Evolutionary conservation across 1,284 basidiomycete species (phyloP), one percentile per base, ranked within the genome.

Genomic region (Papiliotrema laurentii): DNA sequence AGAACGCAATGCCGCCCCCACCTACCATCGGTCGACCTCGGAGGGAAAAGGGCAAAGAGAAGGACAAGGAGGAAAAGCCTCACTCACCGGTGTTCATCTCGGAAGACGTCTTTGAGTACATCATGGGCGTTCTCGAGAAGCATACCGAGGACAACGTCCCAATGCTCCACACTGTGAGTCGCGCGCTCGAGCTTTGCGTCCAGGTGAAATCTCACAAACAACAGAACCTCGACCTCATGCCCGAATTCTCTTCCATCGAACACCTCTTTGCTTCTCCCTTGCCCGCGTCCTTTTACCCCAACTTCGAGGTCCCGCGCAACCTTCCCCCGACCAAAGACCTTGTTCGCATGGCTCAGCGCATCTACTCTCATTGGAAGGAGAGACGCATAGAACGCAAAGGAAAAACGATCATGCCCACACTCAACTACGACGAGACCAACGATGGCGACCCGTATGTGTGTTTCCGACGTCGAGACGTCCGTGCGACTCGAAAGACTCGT

Each of bases 361-460:
- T 91, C 42, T 91, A 89, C 69, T 81, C 85, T 0, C 83, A 91
- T 63, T 93, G 89, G 89, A 84, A 81, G 63, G 81, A 84, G 56
- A 81, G 88, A 25, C 79, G 87, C 34, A 75, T 84, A 33, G 82
- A 85, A 57, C 81, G 87, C 39, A 80, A 79, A 13, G 89, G 89
- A 3, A 84, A 85, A 60, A 74, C 82, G 34, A 88, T 92, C 62
- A 86, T 89, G 58, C 88, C 89, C 4, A 75, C 74, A 31, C 78
- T 92, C 21, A 89, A 92, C 65, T 84, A 83, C 57, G 92, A 98
- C 71, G 94, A 97, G 75, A 81, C 86, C 31, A 94, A 97, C 72
- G 84, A 86, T 45, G 92, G 90, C 53, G 92, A 97, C 66, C 96
- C 96, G 0, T 98, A 97, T 59, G 90, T 97, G 44, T 99, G 96